Conservation (phyloP, 2,329 filamentous ascomycete species). For the Aspergillus felis region DNA sequence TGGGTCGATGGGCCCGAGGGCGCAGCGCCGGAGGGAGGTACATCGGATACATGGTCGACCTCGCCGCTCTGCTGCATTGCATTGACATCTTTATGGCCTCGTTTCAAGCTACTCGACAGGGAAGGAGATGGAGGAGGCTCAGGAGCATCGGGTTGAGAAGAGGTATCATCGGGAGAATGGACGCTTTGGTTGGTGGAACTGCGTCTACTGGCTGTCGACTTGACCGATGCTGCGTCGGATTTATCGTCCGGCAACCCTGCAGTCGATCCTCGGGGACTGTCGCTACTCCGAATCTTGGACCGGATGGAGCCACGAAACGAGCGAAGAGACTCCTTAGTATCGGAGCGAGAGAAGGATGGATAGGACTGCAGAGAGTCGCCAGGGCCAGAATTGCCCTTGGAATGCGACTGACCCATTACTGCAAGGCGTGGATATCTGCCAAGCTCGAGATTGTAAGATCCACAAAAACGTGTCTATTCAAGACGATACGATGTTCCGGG, state of each 20-base stretch:
- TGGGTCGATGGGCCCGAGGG: conserved; percentile 53
- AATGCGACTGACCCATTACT: conserved; percentile 51
- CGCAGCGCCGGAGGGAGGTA: conserved; percentile 67
- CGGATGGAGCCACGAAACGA: conserved; percentile 77
- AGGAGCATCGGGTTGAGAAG: conserved; percentile 47
- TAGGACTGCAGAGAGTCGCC: conserved; percentile 72
- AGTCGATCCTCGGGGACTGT: conserved; percentile 76
- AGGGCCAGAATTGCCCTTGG: conserved; percentile 53
- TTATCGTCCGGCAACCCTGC: conserved; percentile 63
- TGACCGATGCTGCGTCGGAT: conserved; percentile 70
- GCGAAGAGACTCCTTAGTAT: conserved; percentile 87
- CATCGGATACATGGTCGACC: conserved; percentile 90
- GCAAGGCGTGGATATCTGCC: conserved; percentile 30
- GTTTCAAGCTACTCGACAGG: conserved; percentile 68
- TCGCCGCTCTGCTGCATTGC: conserved; percentile 83
- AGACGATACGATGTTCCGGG: conserved; percentile 19
- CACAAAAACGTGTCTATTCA: conserved; percentile 20
- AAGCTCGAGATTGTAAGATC: conserved; percentile 24
- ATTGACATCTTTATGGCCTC: conserved; percentile 71
- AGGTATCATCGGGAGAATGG: conserved; percentile 40
- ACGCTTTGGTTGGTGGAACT: conserved; percentile 26
- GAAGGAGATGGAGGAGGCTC: conserved; percentile 81
- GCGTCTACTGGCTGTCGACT: conserved; percentile 58
- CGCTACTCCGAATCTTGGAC: conserved; percentile 72
- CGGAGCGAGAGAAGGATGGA: conserved; percentile 85